Evolutionary conservation across 2,329 filamentous ascomycete genomes (phyloP).

Genomic region (Xylaria sp.): DNA sequence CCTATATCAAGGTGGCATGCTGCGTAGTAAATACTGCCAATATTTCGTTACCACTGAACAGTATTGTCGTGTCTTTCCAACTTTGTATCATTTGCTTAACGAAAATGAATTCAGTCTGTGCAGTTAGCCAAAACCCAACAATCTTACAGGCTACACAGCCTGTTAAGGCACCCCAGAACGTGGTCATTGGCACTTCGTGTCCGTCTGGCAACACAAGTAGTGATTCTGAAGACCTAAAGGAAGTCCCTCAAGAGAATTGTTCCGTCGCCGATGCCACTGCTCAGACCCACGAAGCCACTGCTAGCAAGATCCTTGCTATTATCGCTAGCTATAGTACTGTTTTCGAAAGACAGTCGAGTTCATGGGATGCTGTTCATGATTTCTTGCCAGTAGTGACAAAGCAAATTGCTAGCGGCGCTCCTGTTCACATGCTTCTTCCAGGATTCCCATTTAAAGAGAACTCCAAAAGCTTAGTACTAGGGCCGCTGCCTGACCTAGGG

Average conservation of each 20-base stretch:
- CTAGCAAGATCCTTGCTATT: constrained; percentile 12
- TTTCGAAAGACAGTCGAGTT: not conserved
- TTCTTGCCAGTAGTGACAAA: constrained; percentile 17
- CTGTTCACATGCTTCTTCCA: constrained; percentile 22
- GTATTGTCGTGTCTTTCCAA: not conserved
- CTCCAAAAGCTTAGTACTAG: constrained; percentile 18
- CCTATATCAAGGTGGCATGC: not conserved
- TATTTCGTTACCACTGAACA: not conserved
- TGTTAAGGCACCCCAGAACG: not conserved
- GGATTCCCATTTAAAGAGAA: constrained; percentile 27
- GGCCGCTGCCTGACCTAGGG: constrained; percentile 19
- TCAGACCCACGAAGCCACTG: constrained; percentile 3
- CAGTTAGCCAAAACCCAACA: not conserved
- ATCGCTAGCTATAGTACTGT: constrained; percentile 28
- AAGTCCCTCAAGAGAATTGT: not conserved
- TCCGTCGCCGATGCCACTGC: not conserved
- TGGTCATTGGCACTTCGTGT: not conserved
- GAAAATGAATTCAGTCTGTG: not conserved
- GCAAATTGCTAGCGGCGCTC: not conserved
- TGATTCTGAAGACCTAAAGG: not conserved
- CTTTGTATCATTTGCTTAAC: not conserved
- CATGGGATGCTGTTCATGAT: constrained; percentile 4
- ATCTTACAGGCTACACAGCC: not conserved
- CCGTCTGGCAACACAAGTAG: not conserved
- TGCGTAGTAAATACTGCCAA: not conserved